Base-by-base conservation (phyloP, 768 basidiomycete genomes). In the Tylopilus intermedius region DNA sequence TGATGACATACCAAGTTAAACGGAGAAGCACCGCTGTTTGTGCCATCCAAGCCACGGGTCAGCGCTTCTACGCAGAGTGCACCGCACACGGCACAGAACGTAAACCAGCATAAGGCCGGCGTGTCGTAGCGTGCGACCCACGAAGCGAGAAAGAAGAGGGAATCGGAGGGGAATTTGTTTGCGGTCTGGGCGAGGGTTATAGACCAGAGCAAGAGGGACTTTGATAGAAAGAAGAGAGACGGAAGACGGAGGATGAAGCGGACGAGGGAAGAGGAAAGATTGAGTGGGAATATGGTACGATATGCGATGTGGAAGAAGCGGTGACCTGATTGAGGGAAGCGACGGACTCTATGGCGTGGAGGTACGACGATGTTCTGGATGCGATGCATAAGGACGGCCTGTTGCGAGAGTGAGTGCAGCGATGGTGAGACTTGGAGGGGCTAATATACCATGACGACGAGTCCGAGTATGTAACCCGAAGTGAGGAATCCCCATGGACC, bases 351-450 rank as follows among this genome's bases (percentile, higher is more conserved):
- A 21, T 68, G 67, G 2, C 79, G 79, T 33, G 84, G 79, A 11
- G 88, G 88, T 0, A 87, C 80, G 42, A 89, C 82, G 40, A 88
- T 79, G 64, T 90, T 83, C 59, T 89, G 88, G 53, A 90, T 85
- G 27, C 88, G 79, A 59, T 90, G 85, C 53, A 89, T 68, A 27
- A 90, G 62, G 45, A 90, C 68, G 11, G 81, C 84, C 86, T 88
- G 59, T 14, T 47, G 5, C 4, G 22, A 0, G 30, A 1, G 51
- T 61, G 26, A 52, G 54, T 8, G 22, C 15, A 8, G 30, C 15
- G 30, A 41, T 10, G 7, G 37, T 37, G 45, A 18, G 33, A 22
- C 21, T 2, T 24, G 33, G 6, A n/a, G 13, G 8, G 35, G 1
- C 38, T 38, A 8, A 4, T 40, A 74, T 62, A 86, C 87, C 81